These are phyloP conservation scores for Endocalyx cinctus DNA, from an alignment of 2,329 filamentous ascomycete genomes.

Conservation along the genomic window DNA sequence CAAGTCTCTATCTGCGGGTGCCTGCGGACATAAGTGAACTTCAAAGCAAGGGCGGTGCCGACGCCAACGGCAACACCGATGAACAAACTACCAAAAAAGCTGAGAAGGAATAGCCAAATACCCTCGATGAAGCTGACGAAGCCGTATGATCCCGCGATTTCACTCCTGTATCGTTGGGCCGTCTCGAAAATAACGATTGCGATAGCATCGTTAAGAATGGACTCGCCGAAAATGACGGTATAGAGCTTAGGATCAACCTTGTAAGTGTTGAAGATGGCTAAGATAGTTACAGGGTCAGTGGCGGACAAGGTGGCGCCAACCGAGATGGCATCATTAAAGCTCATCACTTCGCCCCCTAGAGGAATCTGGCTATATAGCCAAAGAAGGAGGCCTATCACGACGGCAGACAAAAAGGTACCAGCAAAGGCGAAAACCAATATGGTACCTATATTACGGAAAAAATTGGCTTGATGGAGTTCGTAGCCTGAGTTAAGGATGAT, in stretches of 20 bases:
- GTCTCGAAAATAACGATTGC: constrained; percentile 99
- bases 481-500: constrained; percentile 98
- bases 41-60: constrained; percentile 78
- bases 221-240: constrained; percentile 97
- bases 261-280: constrained; percentile 98
- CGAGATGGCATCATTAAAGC: constrained; percentile 92
- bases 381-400: constrained; percentile 86
- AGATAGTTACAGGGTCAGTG: constrained; percentile 93
- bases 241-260: constrained; percentile 99
- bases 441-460: constrained; percentile 96
- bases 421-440: constrained; percentile 97
- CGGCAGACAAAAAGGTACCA: constrained; percentile 91
- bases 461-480: constrained; percentile 96
- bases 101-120: constrained; percentile 87
- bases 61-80: constrained; percentile 88
- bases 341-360: constrained; percentile 78
- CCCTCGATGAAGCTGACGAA: constrained; percentile 83
- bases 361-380: constrained; percentile 86
- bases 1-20: constrained; percentile 97
- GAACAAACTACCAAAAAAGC: constrained; percentile 90
- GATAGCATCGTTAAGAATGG: constrained; percentile 95
- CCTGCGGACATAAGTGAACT: constrained; percentile 88
- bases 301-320: constrained; percentile 94
- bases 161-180: constrained; percentile 84
- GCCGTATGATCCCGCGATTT: constrained; percentile 65